Base-by-base conservation (phyloP, 805 yeast genomes). In the Scheffersomyces stipitis region DNA sequence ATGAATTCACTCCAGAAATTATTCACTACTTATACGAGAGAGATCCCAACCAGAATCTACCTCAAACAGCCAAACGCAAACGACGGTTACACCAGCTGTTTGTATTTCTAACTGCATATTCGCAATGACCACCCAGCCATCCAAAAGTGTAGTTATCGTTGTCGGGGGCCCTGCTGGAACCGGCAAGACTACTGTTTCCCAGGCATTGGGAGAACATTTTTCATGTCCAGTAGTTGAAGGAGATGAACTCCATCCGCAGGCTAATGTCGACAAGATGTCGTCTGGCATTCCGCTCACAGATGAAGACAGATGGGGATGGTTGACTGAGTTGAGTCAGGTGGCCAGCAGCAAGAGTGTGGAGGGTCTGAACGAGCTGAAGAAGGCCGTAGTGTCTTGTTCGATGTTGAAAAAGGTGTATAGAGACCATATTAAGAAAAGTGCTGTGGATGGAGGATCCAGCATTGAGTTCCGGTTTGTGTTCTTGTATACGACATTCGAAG, bases 141-240 rank as follows among this genome's bases (percentile, higher is more conserved):
- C 29, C 7, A n/a, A 18, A n/a, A 34, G 18, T 16, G 39, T 56
- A 0, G 77, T 80, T 2, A 59, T 78, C 20, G 80, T 89, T 2
- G 79, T 91, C 6, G 96, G 95, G 9, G 99, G 99, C 0, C 96
- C 98, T 0, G 90, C 96, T 0, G 98, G 98, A 6, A 85, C 96
- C 2, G 99, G 99, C 1, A 93, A 93, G 58, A 73, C 95, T 15
- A 86, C 96, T 2, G 75, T 85, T 15, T 95, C 86, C 0, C 64
- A 64, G 10, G 51, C 59, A 8, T 52, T 90, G 15, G 59, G 83
- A 0, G 41, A 62, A 15, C 52, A 61, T 15, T 71, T 78, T 14
- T 41, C 59, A 2, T 70, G 83, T 33, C 70, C 79, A 2, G 89
- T 76, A 54, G 59, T 89, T 9, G 99, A 93, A 59, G 99, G 98